These are phyloP conservation scores for Plasmodium gaboni DNA, from an alignment of 169 alveolate genomes.

Conservation along the genomic window DNA sequence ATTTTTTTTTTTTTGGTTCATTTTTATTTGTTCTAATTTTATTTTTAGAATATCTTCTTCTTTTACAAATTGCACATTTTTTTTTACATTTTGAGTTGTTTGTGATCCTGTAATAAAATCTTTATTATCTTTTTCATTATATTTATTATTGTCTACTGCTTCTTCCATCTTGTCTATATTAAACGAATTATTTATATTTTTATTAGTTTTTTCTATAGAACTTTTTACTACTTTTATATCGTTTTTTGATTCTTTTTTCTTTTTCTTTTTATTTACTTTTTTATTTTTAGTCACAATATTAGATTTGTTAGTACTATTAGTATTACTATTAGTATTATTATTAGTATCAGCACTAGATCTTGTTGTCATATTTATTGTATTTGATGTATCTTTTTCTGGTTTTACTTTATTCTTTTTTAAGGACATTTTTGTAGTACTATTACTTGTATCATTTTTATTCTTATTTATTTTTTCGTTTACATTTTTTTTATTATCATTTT, in stretches of 20 bases:
- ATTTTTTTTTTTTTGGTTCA: too few relatives aligned
- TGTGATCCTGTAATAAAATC: background rate
- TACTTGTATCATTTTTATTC: constrained; percentile 9
- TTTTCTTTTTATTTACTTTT: constrained; percentile 35
- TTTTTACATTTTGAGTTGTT: constrained; percentile 1
- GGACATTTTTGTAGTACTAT: constrained; percentile 16
- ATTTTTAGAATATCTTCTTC: constrained; percentile 21
- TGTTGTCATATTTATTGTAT: too few relatives aligned
- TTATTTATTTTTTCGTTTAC: background rate
- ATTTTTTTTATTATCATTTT: constrained; percentile 14
- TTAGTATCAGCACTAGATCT: too few relatives aligned
- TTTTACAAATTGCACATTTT: constrained; percentile 17
- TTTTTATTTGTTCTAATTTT: constrained; percentile 12
- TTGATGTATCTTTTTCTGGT: constrained; percentile 9
- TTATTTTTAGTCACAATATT: constrained; percentile 20
- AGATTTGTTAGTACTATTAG: background rate
- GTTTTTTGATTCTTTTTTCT: constrained; percentile 14
- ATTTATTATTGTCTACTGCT: constrained; percentile 6
- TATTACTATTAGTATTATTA: too few relatives aligned
- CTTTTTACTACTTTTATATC: constrained; percentile 9
- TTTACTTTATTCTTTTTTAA: constrained; percentile 24
- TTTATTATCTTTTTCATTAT: background rate
- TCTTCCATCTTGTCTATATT: constrained; percentile 5
- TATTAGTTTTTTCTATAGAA: constrained; percentile 50
- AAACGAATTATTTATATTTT: constrained; percentile 20